phyloP scores from a whole-genome alignment of 371 early-diverging fungal species.

The Chytridiales sp. region DNA sequence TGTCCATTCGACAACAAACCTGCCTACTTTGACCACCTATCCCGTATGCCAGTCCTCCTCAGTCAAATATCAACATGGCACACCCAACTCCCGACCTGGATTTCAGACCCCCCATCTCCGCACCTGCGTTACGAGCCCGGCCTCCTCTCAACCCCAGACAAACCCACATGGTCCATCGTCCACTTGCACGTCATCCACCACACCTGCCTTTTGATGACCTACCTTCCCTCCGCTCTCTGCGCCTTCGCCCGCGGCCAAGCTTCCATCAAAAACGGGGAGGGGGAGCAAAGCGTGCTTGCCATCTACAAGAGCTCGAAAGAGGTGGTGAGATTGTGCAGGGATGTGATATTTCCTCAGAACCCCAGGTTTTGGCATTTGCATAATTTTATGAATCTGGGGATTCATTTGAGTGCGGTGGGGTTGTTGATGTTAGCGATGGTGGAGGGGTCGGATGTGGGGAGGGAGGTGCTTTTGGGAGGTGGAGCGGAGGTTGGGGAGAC shows the following conservation, averaged over 20 bases:
- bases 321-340: neutral
- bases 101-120: neutral
- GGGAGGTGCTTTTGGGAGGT: too few relatives aligned
- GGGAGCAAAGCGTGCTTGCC: too few relatives aligned
- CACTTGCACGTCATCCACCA: neutral
- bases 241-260: neutral
- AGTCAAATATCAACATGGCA: neutral
- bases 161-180: neutral
- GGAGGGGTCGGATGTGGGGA: neutral
- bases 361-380: conserved; percentile 4
- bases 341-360: neutral
- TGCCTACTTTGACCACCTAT: neutral
- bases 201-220: neutral
- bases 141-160: neutral
- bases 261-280: neutral
- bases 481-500: too few relatives aligned
- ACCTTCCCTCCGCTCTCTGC: neutral
- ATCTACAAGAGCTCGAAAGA: neutral
- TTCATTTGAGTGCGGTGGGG: conserved; percentile 1
- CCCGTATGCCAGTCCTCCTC: neutral
- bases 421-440: neutral
- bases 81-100: neutral
- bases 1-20: neutral
- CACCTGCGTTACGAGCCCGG: neutral
- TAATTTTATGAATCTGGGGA: neutral